phyloP scores from a whole-genome alignment of 2,329 filamentous ascomycete species.

The Colletotrichum acutatum region DNA sequence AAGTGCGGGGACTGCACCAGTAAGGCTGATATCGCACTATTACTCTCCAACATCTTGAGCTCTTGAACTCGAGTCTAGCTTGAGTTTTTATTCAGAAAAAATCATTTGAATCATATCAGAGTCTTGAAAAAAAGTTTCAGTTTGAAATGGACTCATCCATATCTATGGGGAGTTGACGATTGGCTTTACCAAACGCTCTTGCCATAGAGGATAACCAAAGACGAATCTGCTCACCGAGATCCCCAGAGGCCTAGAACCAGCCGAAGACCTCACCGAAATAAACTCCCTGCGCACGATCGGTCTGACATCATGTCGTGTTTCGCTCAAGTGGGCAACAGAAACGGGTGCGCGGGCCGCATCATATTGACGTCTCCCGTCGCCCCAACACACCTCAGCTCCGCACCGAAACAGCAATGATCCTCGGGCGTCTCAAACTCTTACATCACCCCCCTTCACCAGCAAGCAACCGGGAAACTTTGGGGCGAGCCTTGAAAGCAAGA shows the following conservation, averaged over 20 bases:
- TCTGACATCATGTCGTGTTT: conserved; percentile 33
- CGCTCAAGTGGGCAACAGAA: neutral
- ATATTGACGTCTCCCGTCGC: conserved; percentile 32
- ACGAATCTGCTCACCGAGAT: neutral
- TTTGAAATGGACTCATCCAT: too few relatives aligned
- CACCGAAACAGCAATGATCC: conserved; percentile 17
- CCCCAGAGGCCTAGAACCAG: neutral
- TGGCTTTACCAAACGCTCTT: neutral
- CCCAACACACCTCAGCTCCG: conserved; percentile 12
- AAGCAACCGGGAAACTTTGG: neutral
- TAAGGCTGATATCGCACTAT: neutral
- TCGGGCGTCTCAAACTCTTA: conserved; percentile 9
- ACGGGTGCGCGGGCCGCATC: conserved; percentile 19
- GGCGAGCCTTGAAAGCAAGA: conserved; percentile 16
- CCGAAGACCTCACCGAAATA: conserved; percentile 1
- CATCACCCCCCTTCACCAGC: conserved; percentile 13
- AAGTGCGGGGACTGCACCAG: neutral
- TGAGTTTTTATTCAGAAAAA: too few relatives aligned
- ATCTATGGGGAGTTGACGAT: neutral
- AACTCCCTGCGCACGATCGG: neutral
- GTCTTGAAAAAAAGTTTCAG: too few relatives aligned
- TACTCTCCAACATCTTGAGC: neutral
- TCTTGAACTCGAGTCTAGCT: too few relatives aligned
- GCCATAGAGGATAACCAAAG: neutral
- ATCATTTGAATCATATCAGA: too few relatives aligned